Percentiles rank a stretch among this genome's conserved stretches.
Evolutionary conservation across 2,329 filamentous ascomycete genomes (phyloP).

Genomic region (Aspergillus transmontanensis): DNA sequence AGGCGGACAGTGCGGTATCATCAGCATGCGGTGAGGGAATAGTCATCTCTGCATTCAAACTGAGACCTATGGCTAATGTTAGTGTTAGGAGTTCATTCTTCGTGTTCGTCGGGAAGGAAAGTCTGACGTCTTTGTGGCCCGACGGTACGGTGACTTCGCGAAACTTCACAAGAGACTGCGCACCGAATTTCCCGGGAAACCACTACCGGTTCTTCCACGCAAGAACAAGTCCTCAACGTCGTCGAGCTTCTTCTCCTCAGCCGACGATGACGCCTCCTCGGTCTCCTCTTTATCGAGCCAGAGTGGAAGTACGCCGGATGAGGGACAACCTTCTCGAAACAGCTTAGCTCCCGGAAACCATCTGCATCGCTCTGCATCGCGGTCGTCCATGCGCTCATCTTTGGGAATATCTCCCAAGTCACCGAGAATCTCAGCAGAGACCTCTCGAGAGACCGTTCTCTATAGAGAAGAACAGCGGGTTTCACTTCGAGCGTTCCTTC

Average conservation of each 20-base stretch:
- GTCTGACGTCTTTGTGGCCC: slow-evolving; percentile 75
- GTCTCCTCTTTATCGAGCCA: slow-evolving; percentile 78
- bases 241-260: slow-evolving; percentile 59
- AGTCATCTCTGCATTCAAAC: neutral
- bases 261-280: slow-evolving; percentile 74
- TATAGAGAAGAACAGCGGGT: slow-evolving; percentile 89
- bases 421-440: slow-evolving; percentile 46
- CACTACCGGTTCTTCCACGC: slow-evolving; percentile 80
- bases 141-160: slow-evolving; percentile 86
- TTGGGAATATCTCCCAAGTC: slow-evolving; percentile 29
- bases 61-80: slow-evolving; percentile 7
- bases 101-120: slow-evolving; percentile 78
- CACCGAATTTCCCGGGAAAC: slow-evolving; percentile 85
- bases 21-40: slow-evolving; percentile 74
- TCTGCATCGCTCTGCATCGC: slow-evolving; percentile 31
- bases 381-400: slow-evolving; percentile 29
- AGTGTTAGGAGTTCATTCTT: slow-evolving; percentile 78
- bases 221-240: slow-evolving; percentile 86
- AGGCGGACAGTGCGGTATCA: slow-evolving; percentile 89
- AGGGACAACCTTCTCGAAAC: slow-evolving; percentile 34
- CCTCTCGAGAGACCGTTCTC: slow-evolving; percentile 56
- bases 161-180: slow-evolving; percentile 77
- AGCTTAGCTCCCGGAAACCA: slow-evolving; percentile 30
- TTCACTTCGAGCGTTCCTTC: slow-evolving; percentile 86
- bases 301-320: slow-evolving; percentile 50